Evolutionary conservation across 495 filamentous ascomycete genomes (phyloP).

Genomic region (Podospora conica): DNA sequence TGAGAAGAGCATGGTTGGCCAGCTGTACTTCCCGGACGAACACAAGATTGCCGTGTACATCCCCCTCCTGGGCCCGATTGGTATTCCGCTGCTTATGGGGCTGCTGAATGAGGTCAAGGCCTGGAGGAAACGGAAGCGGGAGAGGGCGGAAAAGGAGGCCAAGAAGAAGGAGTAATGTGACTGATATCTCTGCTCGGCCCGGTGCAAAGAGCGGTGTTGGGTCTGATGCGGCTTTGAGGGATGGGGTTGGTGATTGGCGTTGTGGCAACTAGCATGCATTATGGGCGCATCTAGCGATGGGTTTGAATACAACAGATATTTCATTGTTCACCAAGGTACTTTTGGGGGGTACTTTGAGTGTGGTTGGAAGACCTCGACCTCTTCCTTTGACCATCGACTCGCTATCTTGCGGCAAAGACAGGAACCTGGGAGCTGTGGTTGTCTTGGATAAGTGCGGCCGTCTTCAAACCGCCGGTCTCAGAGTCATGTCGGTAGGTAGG

Average conservation of each 20-base stretch:
- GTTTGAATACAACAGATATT: slow-evolving; percentile 7
- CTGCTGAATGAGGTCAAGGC: slow-evolving; percentile 71
- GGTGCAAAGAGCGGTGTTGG: not conserved
- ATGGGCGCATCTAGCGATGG: not conserved
- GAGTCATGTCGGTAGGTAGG: not conserved
- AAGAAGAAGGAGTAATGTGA: slow-evolving; percentile 29
- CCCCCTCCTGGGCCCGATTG: slow-evolving; percentile 84
- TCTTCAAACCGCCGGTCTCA: too few relatives aligned
- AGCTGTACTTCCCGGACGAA: slow-evolving; percentile 95
- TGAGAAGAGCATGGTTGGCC: slow-evolving; percentile 98
- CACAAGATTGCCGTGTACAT: slow-evolving; percentile 98
- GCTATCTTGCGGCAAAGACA: not conserved
- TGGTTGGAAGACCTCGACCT: not conserved
- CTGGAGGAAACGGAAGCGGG: slow-evolving; percentile 40
- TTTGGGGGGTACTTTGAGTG: not conserved
- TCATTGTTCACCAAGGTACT: not conserved
- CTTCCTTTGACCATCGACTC: not conserved
- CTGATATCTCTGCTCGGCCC: not conserved
- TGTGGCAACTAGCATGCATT: not conserved
- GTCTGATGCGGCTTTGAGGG: not conserved
- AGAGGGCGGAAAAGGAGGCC: slow-evolving; percentile 23
- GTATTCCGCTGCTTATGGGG: slow-evolving; percentile 80
- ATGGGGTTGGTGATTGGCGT: not conserved
- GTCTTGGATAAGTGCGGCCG: too few relatives aligned
- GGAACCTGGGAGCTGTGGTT: not conserved